These are phyloP conservation scores for Puya raimondii DNA, from an alignment of 176 grass and related monocot genomes.

Conservation along the genomic window DNA sequence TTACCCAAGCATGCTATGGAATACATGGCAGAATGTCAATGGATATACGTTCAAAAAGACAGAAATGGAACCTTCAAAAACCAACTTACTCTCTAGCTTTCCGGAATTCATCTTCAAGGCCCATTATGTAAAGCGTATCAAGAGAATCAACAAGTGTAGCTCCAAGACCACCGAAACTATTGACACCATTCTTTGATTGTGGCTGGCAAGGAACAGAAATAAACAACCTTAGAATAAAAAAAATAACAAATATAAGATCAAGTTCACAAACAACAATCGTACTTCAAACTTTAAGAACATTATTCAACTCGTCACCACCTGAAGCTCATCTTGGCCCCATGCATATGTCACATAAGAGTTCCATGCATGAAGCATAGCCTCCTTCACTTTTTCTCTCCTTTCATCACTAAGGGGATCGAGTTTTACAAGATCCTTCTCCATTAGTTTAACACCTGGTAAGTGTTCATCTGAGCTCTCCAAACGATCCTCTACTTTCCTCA, in stretches of 20 bases:
- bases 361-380: constrained; percentile 95
- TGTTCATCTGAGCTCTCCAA: constrained; percentile 29
- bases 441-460: constrained; percentile 20
- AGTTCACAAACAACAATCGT: too few species aligned
- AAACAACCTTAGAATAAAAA: constrained; percentile 6
- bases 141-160: constrained; percentile 92
- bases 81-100: constrained; percentile 91
- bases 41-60: neutral
- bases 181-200: constrained; percentile 77
- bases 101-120: constrained; percentile 87
- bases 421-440: constrained; percentile 35
- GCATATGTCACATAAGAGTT: constrained; percentile 90
- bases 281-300: neutral
- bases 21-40: neutral
- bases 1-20: neutral
- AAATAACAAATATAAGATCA: too few species aligned
- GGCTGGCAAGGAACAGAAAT: constrained; percentile 42
- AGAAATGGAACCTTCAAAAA: neutral
- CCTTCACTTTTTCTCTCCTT: constrained; percentile 91
- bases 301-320: constrained; percentile 40
- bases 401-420: constrained; percentile 60
- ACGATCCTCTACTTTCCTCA: constrained; percentile 56
- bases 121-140: constrained; percentile 97
- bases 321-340: constrained; percentile 96
- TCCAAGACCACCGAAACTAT: constrained; percentile 97